Evolutionary conservation across 2,329 filamentous ascomycete genomes (phyloP).

Genomic region (Scolecobasidium constrictum): DNA sequence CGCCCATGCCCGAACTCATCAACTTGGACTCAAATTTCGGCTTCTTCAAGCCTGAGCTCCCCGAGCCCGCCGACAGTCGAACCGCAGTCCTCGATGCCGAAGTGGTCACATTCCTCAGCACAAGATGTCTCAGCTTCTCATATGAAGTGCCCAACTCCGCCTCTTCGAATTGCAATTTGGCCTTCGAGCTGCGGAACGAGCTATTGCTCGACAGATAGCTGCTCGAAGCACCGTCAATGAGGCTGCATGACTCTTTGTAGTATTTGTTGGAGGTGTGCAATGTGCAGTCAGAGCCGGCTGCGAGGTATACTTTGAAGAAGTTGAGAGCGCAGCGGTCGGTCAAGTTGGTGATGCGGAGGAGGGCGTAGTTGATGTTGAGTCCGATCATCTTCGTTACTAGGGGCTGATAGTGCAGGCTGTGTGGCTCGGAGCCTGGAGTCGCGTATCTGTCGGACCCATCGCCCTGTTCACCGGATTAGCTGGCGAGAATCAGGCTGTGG

Average conservation of each 20-base stretch:
- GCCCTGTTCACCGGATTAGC: too few species aligned
- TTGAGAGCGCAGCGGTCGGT: constrained; percentile 21
- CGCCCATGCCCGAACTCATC: constrained; percentile 4
- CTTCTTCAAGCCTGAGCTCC: not conserved
- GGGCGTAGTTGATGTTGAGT: constrained; percentile 21
- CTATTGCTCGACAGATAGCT: not conserved
- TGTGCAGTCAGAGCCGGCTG: constrained; percentile 12
- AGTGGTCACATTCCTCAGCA: constrained; percentile 19
- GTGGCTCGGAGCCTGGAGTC: constrained; percentile 19
- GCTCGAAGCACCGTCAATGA: not conserved
- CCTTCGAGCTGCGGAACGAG: constrained; percentile 7
- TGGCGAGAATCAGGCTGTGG: too few species aligned
- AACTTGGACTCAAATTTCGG: constrained; percentile 4
- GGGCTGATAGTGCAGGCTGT: constrained; percentile 16
- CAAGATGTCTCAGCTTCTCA: constrained; percentile 17
- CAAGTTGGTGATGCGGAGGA: constrained; percentile 19
- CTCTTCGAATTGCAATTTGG: constrained; percentile 18
- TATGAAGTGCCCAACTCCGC: constrained; percentile 17
- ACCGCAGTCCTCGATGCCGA: constrained; percentile 22
- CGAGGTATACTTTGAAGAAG: constrained; percentile 18
- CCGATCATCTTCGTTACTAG: constrained; percentile 17
- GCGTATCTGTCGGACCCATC: constrained; percentile 14
- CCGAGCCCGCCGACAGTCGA: constrained; percentile 11
- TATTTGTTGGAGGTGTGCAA: constrained; percentile 18
- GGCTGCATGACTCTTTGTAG: constrained; percentile 6